phyloP scores from a whole-genome alignment of 768 basidiomycete genomes.

The Podaxis sp. region DNA sequence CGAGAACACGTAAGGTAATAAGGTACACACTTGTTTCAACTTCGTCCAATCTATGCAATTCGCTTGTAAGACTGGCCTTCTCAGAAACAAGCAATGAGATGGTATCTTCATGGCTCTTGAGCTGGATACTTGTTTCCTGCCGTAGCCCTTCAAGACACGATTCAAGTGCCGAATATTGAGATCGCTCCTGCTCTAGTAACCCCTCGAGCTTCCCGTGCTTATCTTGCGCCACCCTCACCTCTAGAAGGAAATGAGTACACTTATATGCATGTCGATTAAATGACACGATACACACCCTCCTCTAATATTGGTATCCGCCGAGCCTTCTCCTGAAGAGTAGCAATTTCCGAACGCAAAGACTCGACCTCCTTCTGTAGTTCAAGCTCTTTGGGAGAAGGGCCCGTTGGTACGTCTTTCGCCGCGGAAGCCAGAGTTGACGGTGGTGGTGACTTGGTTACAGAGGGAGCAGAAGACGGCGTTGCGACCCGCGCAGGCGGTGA shows the following conservation, averaged over 20 bases:
- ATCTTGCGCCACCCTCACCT: not conserved
- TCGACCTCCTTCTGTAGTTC: slow-evolving; percentile 14
- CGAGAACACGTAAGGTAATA: not conserved
- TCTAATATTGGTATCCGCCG: slow-evolving; percentile 10
- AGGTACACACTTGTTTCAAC: slow-evolving; percentile 59
- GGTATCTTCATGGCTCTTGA: slow-evolving; percentile 66
- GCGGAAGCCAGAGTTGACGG: not conserved
- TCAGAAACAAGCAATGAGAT: slow-evolving; percentile 78
- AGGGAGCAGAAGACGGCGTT: slow-evolving; percentile 8
- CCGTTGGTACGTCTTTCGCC: not conserved
- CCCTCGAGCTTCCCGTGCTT: slow-evolving; percentile 1
- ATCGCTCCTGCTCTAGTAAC: slow-evolving; percentile 2
- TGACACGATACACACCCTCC: not conserved
- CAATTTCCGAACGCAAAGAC: slow-evolving; percentile 27
- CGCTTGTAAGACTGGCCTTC: slow-evolving; percentile 58
- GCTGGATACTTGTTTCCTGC: slow-evolving; percentile 27
- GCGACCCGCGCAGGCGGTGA: slow-evolving; percentile 33
- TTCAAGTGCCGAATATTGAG: not conserved
- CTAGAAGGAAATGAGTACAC: not conserved
- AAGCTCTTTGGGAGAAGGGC: slow-evolving; percentile 9
- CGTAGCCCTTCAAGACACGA: slow-evolving; percentile 4
- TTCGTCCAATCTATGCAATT: slow-evolving; percentile 57
- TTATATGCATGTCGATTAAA: not conserved
- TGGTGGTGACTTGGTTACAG: slow-evolving; percentile 18
- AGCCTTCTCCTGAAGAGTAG: slow-evolving; percentile 17